Conservation (phyloP, 2,329 filamentous ascomycete genomes). For the Venturia aucupariae region DNA sequence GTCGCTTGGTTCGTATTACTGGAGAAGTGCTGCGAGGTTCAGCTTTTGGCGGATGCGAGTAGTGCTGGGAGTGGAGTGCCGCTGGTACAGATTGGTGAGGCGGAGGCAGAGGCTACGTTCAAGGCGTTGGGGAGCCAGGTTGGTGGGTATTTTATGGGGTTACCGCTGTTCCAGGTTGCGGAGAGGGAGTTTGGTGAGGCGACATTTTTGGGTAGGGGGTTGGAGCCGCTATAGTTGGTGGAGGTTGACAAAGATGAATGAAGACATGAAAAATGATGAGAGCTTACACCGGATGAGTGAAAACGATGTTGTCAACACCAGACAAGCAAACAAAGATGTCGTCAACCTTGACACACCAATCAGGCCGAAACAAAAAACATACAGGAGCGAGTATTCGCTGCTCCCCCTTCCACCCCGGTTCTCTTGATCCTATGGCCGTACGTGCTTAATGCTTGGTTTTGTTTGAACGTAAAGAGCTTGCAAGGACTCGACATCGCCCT, state of each 20-base stretch:
- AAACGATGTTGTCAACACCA: too few species aligned
- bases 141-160: conserved; percentile 65
- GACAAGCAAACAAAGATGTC: too few species aligned
- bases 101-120: conserved; percentile 17
- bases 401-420: too few species aligned
- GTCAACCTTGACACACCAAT: too few species aligned
- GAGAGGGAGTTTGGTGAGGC: conserved; percentile 47
- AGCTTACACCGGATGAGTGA: too few species aligned
- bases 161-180: conserved; percentile 62
- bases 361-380: not conserved
- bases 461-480: too few species aligned
- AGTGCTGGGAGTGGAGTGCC: conserved; percentile 13
- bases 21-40: conserved; percentile 45
- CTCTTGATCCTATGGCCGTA: too few species aligned
- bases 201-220: conserved; percentile 17
- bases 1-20: conserved; percentile 46
- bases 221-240: conserved; percentile 10
- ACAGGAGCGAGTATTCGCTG: not conserved
- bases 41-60: conserved; percentile 30
- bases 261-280: too few species aligned
- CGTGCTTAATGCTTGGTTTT: too few species aligned
- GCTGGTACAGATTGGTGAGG: conserved; percentile 16
- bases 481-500: too few species aligned
- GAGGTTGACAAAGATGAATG: not conserved
- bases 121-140: conserved; percentile 48